Evolutionary conservation across 163 green algal species (phyloP).

Genomic region (Picocystis sp.): DNA sequence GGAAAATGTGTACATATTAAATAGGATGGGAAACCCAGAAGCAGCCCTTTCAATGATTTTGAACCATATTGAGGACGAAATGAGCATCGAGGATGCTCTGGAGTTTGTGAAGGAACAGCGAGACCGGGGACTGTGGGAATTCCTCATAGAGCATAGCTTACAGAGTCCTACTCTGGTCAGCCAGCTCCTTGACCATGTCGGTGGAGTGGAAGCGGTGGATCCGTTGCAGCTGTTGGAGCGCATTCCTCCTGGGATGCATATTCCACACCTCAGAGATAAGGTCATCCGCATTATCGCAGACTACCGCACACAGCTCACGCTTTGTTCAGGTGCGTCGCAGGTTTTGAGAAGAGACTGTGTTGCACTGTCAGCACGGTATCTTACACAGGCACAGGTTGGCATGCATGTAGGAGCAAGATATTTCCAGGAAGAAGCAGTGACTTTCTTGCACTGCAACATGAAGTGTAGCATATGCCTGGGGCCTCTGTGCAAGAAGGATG

Average conservation of each 20-base stretch:
- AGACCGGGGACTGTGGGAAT: constrained; percentile 76
- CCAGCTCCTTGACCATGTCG: constrained; percentile 68
- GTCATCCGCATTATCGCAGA: constrained; percentile 70
- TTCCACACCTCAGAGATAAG: constrained; percentile 50
- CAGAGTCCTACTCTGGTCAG: constrained; percentile 49
- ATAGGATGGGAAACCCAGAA: constrained; percentile 63
- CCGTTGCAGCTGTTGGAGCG: constrained; percentile 59
- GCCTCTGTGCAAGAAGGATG: no score
- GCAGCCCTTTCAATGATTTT: constrained; percentile 78
- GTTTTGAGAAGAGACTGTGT: no score
- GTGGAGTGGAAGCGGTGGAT: constrained; percentile 50
- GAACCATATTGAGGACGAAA: constrained; percentile 17
- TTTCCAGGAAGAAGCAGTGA: no score
- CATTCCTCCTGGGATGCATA: constrained; percentile 56
- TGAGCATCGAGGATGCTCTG: constrained; percentile 42
- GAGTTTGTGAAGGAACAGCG: constrained; percentile 66
- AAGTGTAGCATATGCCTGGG: no score
- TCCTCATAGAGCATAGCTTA: constrained; percentile 59
- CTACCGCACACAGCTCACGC: constrained; percentile 33
- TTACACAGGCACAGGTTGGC: no score
- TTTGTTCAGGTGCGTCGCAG: no score
- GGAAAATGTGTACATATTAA: constrained; percentile 72
- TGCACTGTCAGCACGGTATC: no score
- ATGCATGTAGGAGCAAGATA: no score
- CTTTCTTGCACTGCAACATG: no score